Base-by-base conservation (phyloP, 2,329 filamentous ascomycete genomes). In the Talaromyces sp. region DNA sequence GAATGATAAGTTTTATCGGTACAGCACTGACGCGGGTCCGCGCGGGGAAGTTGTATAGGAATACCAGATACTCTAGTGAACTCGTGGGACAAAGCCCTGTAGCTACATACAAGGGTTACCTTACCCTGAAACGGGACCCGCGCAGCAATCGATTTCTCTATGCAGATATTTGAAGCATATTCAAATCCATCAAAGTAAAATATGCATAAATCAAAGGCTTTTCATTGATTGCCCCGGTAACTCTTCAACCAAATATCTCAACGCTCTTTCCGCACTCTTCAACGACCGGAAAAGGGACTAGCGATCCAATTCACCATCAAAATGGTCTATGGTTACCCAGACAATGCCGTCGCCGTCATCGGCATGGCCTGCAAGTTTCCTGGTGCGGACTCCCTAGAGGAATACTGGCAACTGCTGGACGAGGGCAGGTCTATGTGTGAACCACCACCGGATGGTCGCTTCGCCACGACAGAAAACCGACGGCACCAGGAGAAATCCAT, bases 311-410 rank as follows among this genome's bases (percentile, higher is more conserved):
- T 40, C 9, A 50, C 25, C 46, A 48, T 9, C 46, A 25, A 57
- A 16, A 16, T 28, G 16, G n/a, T 8, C 11, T 18, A 57, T 16
- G 21, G 52, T 56, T 57, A 66, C 60, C 56, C 56, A 60, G 44
- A 33, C 46, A 35, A 69, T 64, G 67, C 65, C 48, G 71, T 76
- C n/a, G 91, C 91, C 65, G 91, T 96, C 67, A 87, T 95, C 33
- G 91, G 91, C 58, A 90, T 91, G 86, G 83, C 89, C 58, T 88
- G 89, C 60, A 84, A 89, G 55, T 91, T 90, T 73, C 89, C 89
- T 2, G 86, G 88, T 3, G 88, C 88, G 4, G 40, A 55, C 5
- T 35, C 40, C 57, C 46, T 64, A 28, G 68, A 75, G 25, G 66
- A 67, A 28, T 73, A 77, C 64, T 77, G 76, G 76, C 64, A 76